These are phyloP conservation scores for Saxophila tyrrhenica DNA, from an alignment of 495 filamentous ascomycete species.

Conservation along the genomic window DNA sequence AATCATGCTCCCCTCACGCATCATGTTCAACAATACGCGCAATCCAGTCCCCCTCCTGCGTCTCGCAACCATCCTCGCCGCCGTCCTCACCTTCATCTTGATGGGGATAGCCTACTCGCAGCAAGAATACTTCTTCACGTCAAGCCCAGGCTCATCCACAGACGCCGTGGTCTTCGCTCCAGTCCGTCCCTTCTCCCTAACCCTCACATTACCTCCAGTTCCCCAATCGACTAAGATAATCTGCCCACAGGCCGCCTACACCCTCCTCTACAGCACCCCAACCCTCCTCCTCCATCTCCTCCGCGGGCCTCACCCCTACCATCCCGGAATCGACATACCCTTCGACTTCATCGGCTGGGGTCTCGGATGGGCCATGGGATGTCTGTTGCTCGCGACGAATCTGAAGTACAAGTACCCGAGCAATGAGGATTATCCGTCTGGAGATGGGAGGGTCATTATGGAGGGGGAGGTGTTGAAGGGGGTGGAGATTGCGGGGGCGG, in stretches of 20 bases:
- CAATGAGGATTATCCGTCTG: too few relatives aligned
- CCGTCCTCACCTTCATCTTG: not conserved
- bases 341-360: not conserved
- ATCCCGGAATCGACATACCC: not conserved
- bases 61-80: not conserved
- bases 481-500: not conserved
- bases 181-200: not conserved
- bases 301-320: not conserved
- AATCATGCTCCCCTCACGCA: too few relatives aligned
- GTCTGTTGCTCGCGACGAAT: too few relatives aligned
- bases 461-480: not conserved
- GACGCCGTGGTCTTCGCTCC: not conserved
- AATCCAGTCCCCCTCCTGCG: not conserved
- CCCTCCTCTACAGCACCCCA: not conserved
- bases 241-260: not conserved
- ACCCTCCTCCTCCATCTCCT: not conserved
- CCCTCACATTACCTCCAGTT: too few relatives aligned
- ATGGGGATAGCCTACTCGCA: not conserved
- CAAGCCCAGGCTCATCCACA: not conserved
- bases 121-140: not conserved
- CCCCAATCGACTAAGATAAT: not conserved
- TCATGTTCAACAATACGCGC: too few relatives aligned
- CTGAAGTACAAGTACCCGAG: too few relatives aligned
- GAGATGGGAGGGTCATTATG: not conserved
- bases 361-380: not conserved